A percentile compares a stretch with the other conserved stretches of the same genome.
Conservation (phyloP, 192 early-diverging fungal genomes). For the Backusella parvicylindrica region DNA sequence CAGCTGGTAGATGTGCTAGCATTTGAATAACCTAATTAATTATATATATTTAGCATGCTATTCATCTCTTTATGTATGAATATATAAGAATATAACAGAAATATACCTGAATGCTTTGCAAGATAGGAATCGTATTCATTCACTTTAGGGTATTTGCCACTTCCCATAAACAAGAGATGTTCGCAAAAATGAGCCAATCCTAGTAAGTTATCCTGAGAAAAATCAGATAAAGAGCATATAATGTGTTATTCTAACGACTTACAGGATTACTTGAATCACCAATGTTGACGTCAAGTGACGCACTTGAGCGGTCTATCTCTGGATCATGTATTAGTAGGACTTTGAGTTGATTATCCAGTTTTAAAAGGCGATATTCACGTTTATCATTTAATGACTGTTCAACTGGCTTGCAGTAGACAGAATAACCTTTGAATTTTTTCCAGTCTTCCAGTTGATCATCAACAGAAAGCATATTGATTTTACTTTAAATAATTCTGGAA, state of each 20-base stretch:
- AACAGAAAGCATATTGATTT: not conserved
- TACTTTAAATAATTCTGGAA: not conserved
- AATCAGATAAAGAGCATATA: not conserved
- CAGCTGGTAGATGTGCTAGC: constrained; percentile 41
- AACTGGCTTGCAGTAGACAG: constrained; percentile 15
- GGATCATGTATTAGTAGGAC: constrained; percentile 54
- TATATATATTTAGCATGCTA: not conserved
- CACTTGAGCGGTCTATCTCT: constrained; percentile 55
- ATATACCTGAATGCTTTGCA: constrained; percentile 43
- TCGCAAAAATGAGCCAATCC: constrained; percentile 72
- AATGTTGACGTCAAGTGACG: constrained; percentile 55
- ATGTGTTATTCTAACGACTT: not conserved
- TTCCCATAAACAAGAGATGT: constrained; percentile 67
- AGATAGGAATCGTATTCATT: constrained; percentile 54
- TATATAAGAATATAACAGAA: not conserved
- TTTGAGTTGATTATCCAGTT: constrained; percentile 53
- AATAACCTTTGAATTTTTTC: not conserved
- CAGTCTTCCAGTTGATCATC: not conserved
- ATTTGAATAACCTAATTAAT: constrained; percentile 35
- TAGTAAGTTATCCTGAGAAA: constrained; percentile 44
- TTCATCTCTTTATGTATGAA: not conserved
- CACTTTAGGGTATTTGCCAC: constrained; percentile 65
- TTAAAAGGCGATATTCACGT: constrained; percentile 53
- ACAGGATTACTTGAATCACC: constrained; percentile 56
- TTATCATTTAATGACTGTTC: constrained; percentile 57